A percentile compares a stretch with the other conserved stretches of the same genome.
Evolutionary conservation across 1,284 basidiomycete genomes (phyloP).

Genomic region (Cronartium quercuum): DNA sequence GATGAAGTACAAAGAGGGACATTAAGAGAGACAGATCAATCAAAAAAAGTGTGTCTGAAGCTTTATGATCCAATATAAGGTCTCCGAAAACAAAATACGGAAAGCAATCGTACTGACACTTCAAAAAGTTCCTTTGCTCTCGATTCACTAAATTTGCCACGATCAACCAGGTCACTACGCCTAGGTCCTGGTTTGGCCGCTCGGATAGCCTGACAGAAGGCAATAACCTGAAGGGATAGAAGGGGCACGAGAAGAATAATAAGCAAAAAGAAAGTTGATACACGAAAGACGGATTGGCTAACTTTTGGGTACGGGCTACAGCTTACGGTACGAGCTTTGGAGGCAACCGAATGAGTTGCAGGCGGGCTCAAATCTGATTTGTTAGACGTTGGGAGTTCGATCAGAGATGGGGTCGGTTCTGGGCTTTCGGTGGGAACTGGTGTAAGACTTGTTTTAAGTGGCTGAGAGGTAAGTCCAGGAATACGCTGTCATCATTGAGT

Average conservation of each 20-base stretch:
- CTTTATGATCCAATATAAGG: too few species aligned
- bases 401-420: background rate
- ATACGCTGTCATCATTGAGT: too few species aligned
- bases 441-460: too few species aligned
- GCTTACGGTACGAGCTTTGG: background rate
- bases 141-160: conserved; percentile 11
- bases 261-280: background rate
- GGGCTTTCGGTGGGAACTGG: background rate
- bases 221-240: background rate
- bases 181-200: conserved; percentile 23
- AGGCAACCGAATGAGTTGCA: background rate
- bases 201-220: conserved; percentile 6
- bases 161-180: conserved; percentile 15
- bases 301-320: background rate
- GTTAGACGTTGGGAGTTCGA: conserved; percentile 1
- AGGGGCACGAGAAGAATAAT: too few species aligned
- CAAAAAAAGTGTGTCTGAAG: too few species aligned
- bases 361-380: background rate
- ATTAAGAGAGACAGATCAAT: too few species aligned
- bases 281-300: background rate
- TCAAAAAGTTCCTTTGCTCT: conserved; percentile 19
- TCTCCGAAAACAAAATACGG: too few species aligned
- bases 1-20: background rate
- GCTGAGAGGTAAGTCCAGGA: too few species aligned
- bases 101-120: background rate